A percentile compares a stretch with the other conserved stretches of the same genome.
These are phyloP conservation scores for Xerocomus brunneocitrinus DNA, from an alignment of 768 basidiomycete genomes.

Conservation along the genomic window DNA sequence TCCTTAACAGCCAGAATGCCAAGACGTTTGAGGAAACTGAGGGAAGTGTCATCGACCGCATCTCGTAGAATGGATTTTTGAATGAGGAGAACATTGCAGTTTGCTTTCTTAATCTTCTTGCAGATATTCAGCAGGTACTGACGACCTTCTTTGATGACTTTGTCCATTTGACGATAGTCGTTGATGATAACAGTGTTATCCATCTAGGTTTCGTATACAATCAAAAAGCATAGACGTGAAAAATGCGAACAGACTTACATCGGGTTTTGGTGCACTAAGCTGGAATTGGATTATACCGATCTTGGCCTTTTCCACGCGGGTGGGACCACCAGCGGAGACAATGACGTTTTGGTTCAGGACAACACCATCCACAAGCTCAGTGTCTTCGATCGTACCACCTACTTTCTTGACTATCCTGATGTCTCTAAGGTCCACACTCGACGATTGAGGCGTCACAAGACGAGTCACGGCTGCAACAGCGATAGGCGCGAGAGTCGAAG, in stretches of 20 bases:
- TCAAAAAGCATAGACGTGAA: not conserved
- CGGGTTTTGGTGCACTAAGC: slow-evolving; percentile 94
- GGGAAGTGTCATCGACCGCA: slow-evolving; percentile 96
- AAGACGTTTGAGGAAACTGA: slow-evolving; percentile 95
- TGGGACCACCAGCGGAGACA: slow-evolving; percentile 85
- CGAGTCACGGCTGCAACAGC: slow-evolving; percentile 96
- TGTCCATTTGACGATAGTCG: slow-evolving; percentile 99
- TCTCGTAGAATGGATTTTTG: slow-evolving; percentile 99
- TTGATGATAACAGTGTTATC: slow-evolving; percentile 99
- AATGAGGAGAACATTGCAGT: slow-evolving; percentile 97
- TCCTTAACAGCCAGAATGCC: slow-evolving; percentile 97
- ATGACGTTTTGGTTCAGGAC: slow-evolving; percentile 97
- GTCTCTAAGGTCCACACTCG: slow-evolving; percentile 95
- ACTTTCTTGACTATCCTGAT: slow-evolving; percentile 97
- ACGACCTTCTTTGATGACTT: slow-evolving; percentile 97
- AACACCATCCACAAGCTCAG: slow-evolving; percentile 92
- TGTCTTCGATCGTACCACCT: slow-evolving; percentile 98
- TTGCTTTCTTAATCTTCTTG: slow-evolving; percentile 99
- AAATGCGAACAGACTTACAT: slow-evolving; percentile 49
- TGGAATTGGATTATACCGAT: slow-evolving; percentile 99
- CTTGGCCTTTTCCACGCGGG: slow-evolving; percentile 96
- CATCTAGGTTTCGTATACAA: slow-evolving; percentile 57
- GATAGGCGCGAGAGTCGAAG: slow-evolving; percentile 95
- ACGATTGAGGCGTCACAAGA: slow-evolving; percentile 80
- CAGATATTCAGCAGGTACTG: slow-evolving; percentile 96